Evolutionary conservation across 306 rosid species (phyloP).

Genomic region (Acacia acuminata): DNA sequence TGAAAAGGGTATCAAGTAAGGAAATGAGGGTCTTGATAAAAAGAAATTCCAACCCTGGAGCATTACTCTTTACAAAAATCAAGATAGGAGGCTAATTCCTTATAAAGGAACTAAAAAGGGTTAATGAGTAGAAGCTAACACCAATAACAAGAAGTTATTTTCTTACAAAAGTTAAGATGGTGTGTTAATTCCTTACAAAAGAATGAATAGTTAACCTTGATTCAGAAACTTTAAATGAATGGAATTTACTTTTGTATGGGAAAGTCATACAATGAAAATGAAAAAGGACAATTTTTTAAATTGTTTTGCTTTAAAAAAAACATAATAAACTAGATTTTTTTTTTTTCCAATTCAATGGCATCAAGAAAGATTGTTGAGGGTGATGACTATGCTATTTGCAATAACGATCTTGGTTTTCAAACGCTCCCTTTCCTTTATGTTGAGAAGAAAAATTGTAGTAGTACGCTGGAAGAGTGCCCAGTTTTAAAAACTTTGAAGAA

Average conservation of each 20-base stretch:
- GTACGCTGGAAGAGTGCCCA: no score
- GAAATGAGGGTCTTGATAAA: neutral
- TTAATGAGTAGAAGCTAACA: neutral
- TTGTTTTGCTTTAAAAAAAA: no score
- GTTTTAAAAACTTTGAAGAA: no score
- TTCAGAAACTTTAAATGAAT: constrained; percentile 32
- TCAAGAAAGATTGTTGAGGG: no score
- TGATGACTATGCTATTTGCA: no score
- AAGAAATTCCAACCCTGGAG: neutral
- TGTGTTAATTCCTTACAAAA: constrained; percentile 19
- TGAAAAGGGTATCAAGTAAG: no score
- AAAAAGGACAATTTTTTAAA: neutral
- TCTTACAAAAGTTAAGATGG: neutral
- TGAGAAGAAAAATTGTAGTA: no score
- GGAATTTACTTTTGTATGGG: constrained; percentile 33
- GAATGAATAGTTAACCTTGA: constrained; percentile 2
- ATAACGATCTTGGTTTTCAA: no score
- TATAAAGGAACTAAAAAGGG: neutral
- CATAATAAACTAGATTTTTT: no score
- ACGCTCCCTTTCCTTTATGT: no score
- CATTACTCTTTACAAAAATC: neutral
- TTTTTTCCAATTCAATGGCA: no score
- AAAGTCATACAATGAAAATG: constrained; percentile 20
- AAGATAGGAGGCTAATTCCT: neutral
- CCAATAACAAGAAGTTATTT: neutral